Conservation (phyloP, 2,329 filamentous ascomycete species). For the Colletotrichum cereale region DNA sequence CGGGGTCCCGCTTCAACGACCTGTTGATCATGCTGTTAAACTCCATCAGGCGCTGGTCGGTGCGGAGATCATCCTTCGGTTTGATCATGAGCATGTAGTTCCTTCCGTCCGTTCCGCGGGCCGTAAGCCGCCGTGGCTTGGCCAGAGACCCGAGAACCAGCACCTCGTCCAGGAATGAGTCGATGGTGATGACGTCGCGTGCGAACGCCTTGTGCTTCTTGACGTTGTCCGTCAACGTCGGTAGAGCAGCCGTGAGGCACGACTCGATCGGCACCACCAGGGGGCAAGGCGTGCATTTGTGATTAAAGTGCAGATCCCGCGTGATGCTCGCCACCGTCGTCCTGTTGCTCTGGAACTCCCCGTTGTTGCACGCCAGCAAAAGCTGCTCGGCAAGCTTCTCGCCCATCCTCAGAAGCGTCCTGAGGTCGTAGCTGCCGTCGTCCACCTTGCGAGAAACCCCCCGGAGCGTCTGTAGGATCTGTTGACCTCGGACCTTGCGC, state of each 20-base stretch:
- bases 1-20: constrained; percentile 89
- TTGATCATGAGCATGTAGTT: constrained; percentile 94
- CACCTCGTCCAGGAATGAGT: constrained; percentile 86
- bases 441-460: constrained; percentile 65
- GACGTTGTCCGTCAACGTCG: constrained; percentile 77
- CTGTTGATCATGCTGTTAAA: constrained; percentile 99
- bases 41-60: constrained; percentile 98
- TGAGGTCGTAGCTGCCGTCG: constrained; percentile 70
- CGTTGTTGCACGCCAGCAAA: constrained; percentile 82
- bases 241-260: constrained; percentile 85
- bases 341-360: constrained; percentile 76
- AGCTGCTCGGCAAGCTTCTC: constrained; percentile 88
- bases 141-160: constrained; percentile 91
- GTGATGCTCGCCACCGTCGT: constrained; percentile 79
- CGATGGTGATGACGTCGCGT: constrained; percentile 86
- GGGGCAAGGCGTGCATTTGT: constrained; percentile 83
- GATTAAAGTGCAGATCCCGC: constrained; percentile 84
- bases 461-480: constrained; percentile 65
- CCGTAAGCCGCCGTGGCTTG: constrained; percentile 89
- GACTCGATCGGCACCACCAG: constrained; percentile 91
- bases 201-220: constrained; percentile 89
- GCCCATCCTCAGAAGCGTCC: constrained; percentile 78
- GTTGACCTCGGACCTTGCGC: constrained; percentile 66
- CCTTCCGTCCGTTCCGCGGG: constrained; percentile 89
- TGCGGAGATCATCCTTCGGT: constrained; percentile 96